phyloP scores from a whole-genome alignment of 768 basidiomycete genomes.

The Psilocybe tampanensis region DNA sequence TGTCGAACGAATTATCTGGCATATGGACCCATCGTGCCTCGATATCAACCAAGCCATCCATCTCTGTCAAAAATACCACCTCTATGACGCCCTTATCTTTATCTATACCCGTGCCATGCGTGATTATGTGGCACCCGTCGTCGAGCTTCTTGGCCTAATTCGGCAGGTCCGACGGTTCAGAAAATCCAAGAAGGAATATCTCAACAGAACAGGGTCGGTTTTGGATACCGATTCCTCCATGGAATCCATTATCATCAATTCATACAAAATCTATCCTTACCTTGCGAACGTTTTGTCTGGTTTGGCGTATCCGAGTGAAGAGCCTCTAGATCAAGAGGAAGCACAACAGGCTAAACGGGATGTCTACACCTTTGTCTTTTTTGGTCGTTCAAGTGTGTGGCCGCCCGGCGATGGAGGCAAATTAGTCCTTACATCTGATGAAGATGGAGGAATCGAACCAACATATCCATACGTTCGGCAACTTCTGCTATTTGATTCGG shows the following conservation, averaged over 20 bases:
- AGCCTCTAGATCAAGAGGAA: constrained; percentile 65
- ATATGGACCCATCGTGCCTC: constrained; percentile 87
- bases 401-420: constrained; percentile 71
- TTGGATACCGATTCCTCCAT: constrained; percentile 36
- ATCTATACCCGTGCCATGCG: constrained; percentile 87
- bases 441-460: constrained; percentile 75
- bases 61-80: constrained; percentile 78
- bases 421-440: constrained; percentile 74
- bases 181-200: constrained; percentile 33
- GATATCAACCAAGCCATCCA: constrained; percentile 93
- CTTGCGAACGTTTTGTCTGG: constrained; percentile 81
- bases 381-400: constrained; percentile 78
- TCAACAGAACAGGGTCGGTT: constrained; percentile 29
- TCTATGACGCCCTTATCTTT: constrained; percentile 95
- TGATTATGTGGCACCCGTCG: constrained; percentile 89
- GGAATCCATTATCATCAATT: constrained; percentile 66
- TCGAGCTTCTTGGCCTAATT: constrained; percentile 80
- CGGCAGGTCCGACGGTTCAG: constrained; percentile 65
- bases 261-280: constrained; percentile 93
- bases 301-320: constrained; percentile 83
- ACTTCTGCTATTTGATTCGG: constrained; percentile 86
- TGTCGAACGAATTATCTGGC: constrained; percentile 93
- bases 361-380: constrained; percentile 85
- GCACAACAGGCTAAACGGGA: constrained; percentile 69
- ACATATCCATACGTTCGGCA: constrained; percentile 90